A percentile compares a stretch with the other conserved stretches of the same genome.
These are phyloP conservation scores for Kwoniella bestiolae DNA, from an alignment of 768 basidiomycete genomes.

Conservation along the genomic window DNA sequence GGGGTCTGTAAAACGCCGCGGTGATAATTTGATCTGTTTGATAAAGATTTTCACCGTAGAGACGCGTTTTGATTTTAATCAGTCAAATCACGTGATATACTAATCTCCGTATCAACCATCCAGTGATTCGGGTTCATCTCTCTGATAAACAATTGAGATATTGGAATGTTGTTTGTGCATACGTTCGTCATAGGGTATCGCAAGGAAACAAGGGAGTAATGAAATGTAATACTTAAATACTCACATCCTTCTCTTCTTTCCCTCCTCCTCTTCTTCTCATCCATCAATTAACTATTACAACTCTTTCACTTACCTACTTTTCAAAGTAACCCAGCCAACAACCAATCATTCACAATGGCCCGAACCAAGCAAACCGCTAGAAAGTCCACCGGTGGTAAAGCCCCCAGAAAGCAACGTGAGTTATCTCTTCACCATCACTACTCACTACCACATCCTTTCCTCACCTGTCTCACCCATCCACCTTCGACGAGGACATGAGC, in stretches of 20 bases:
- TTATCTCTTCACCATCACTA: background rate
- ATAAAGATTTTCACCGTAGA: background rate
- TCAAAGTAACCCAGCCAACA: slow-evolving; percentile 11
- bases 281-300: slow-evolving; percentile 7
- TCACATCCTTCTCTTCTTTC: background rate
- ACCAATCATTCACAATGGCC: slow-evolving; percentile 66
- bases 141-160: background rate
- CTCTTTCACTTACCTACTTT: background rate
- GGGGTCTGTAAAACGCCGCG: slow-evolving; percentile 20
- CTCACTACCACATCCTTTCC: too few relatives aligned
- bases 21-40: background rate
- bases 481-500: background rate
- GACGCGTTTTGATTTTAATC: slow-evolving; percentile 6
- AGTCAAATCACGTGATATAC: slow-evolving; percentile 9
- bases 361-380: slow-evolving; percentile 78
- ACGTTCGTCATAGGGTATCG: slow-evolving; percentile 5
- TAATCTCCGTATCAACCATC: slow-evolving; percentile 2
- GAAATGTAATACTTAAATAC: slow-evolving; percentile 20
- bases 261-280: slow-evolving; percentile 9
- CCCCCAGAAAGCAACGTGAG: slow-evolving; percentile 57
- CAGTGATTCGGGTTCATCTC: background rate
- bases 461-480: slow-evolving; percentile 8
- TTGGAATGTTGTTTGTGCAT: slow-evolving; percentile 4
- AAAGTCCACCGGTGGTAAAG: slow-evolving; percentile 92
- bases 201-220: background rate